A percentile compares a stretch with the other conserved stretches of the same genome.
Evolutionary conservation across 2,329 filamentous ascomycete genomes (phyloP).

Genomic region (Sarocladium brachiariae): DNA sequence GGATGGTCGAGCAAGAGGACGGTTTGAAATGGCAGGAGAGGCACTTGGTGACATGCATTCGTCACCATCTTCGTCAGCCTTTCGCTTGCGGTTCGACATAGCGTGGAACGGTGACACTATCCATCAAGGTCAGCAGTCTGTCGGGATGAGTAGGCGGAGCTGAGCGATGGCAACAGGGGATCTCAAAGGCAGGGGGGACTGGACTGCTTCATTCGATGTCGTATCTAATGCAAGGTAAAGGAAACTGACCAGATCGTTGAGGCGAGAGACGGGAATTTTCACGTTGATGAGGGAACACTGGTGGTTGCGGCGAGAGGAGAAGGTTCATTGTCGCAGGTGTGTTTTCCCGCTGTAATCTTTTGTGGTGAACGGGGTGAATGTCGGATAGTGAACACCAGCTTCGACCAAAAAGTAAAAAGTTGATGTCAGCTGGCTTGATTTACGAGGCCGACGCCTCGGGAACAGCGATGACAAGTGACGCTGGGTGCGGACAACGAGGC

Average conservation of each 20-base stretch:
- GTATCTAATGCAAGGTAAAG: too few relatives aligned
- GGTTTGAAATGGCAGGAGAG: constrained; percentile 68
- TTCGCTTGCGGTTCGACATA: constrained; percentile 67
- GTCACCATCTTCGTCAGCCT: constrained; percentile 71
- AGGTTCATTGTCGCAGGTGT: constrained; percentile 49
- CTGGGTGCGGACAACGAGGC: not conserved
- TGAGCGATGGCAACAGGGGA: not conserved
- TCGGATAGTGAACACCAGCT: constrained; percentile 4
- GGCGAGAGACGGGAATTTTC: constrained; percentile 48
- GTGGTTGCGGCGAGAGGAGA: constrained; percentile 53
- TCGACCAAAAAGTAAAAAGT: not conserved
- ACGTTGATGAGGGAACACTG: constrained; percentile 53
- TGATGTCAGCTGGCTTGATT: not conserved
- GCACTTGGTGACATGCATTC: constrained; percentile 85
- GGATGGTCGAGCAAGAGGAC: constrained; percentile 58
- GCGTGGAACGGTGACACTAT: constrained; percentile 40
- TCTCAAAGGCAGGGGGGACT: too few relatives aligned
- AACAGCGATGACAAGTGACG: not conserved
- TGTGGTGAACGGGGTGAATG: not conserved
- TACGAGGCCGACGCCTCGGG: constrained; percentile 3
- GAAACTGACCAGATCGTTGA: constrained; percentile 46
- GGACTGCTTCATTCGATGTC: too few relatives aligned
- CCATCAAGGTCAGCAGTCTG: constrained; percentile 19
- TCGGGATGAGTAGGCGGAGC: constrained; percentile 2
- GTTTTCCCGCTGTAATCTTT: not conserved